Conservation (phyloP, 345 rosid species). For the Isatis tinctoria region DNA sequence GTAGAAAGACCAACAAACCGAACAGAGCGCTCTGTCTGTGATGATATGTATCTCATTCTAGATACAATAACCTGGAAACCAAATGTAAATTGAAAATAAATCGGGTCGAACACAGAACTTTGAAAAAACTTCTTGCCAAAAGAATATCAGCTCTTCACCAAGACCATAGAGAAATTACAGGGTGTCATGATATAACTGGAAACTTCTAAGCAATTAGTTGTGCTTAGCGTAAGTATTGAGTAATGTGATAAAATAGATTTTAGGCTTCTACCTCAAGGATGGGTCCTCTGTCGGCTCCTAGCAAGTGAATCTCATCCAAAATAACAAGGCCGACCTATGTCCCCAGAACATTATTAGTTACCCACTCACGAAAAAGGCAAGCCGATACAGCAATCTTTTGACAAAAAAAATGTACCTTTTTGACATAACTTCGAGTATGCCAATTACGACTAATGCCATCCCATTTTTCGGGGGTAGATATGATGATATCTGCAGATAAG, state of each 20-base stretch:
- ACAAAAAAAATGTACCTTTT: conserved; percentile 53
- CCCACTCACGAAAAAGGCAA: conserved; percentile 9
- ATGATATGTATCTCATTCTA: conserved; percentile 97
- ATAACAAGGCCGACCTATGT: conserved; percentile 88
- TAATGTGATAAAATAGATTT: background rate
- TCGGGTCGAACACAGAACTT: background rate
- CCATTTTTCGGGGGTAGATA: conserved; percentile 99
- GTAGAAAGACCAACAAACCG: conserved; percentile 97
- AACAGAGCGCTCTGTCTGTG: conserved; percentile 91
- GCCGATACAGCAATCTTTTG: background rate
- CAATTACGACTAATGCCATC: conserved; percentile 99
- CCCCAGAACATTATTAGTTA: conserved; percentile 16
- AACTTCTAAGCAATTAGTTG: conserved; percentile 6
- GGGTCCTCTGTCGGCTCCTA: conserved; percentile 99
- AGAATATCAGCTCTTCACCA: conserved; percentile 14
- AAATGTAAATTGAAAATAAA: conserved; percentile 10
- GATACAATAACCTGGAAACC: conserved; percentile 86
- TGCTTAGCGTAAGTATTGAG: conserved; percentile 9
- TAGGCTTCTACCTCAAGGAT: conserved; percentile 80
- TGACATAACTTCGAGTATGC: conserved; percentile 95
- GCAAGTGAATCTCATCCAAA: conserved; percentile 97
- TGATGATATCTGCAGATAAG: conserved; percentile 94
- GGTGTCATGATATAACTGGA: conserved; percentile 12
- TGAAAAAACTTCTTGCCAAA: background rate
- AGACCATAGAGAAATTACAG: background rate